Conservation (phyloP, 331 rosid genomes). For the Saraca asoca region DNA sequence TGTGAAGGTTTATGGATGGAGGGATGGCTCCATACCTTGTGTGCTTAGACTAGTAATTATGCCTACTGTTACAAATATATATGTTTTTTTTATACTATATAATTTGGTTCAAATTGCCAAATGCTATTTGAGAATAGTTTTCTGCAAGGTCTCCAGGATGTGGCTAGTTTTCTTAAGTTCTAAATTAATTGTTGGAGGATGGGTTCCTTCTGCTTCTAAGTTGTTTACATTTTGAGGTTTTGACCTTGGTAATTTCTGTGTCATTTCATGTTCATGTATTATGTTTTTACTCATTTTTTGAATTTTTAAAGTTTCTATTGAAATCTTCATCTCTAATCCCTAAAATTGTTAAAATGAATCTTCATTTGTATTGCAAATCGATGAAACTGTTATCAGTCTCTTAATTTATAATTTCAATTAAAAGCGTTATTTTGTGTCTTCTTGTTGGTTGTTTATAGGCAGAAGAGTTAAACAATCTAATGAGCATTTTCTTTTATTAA, state of each 20-base stretch:
- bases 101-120: background rate
- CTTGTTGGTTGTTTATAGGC: no score
- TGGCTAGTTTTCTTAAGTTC: slow-evolving; percentile 14
- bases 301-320: no score
- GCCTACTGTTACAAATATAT: slow-evolving; percentile 4
- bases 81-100: background rate
- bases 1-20: slow-evolving; percentile 46
- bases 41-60: background rate
- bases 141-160: background rate
- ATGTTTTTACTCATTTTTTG: no score
- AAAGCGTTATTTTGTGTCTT: no score
- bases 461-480: background rate
- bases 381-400: no score
- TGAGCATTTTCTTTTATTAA: slow-evolving; percentile 6
- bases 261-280: background rate
- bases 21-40: slow-evolving; percentile 39
- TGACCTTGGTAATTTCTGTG: background rate
- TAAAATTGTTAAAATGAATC: no score
- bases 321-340: no score
- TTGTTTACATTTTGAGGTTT: no score
- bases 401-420: no score
- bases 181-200: background rate
- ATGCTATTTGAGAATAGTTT: slow-evolving; percentile 3
- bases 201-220: background rate
- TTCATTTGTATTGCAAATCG: no score